phyloP scores from a whole-genome alignment of 1,284 basidiomycete species.

The Vanrija sp. region DNA sequence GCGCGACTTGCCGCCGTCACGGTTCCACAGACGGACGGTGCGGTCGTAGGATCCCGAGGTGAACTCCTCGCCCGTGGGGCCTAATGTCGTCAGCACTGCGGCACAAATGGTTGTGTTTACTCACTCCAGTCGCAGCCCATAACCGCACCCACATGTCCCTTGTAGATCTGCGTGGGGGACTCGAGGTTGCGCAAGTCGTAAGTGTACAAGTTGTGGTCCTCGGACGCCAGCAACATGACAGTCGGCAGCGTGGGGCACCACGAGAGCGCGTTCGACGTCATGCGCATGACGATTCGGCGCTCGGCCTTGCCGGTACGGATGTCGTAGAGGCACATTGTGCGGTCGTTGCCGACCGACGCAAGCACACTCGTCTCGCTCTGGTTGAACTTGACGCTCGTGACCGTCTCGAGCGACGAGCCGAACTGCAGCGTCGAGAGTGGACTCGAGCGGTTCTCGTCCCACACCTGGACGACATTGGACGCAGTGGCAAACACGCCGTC shows the following conservation, averaged over 20 bases:
- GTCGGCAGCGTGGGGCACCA: conserved; percentile 98
- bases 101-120: conserved; percentile 10
- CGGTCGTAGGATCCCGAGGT: conserved; percentile 96
- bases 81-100: conserved; percentile 31
- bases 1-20: conserved; percentile 73
- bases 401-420: conserved; percentile 76
- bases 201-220: conserved; percentile 98
- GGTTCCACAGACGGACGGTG: conserved; percentile 89
- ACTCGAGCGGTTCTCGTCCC: conserved; percentile 88
- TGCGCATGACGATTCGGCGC: conserved; percentile 83
- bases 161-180: conserved; percentile 88
- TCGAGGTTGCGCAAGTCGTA: conserved; percentile 88
- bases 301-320: conserved; percentile 93
- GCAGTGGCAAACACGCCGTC: conserved; percentile 90
- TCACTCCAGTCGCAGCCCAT: conserved; percentile 85
- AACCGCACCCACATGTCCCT: conserved; percentile 93
- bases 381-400: conserved; percentile 86
- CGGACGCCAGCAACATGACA: conserved; percentile 82
- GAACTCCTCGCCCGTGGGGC: conserved; percentile 90
- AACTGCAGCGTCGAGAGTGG: conserved; percentile 78
- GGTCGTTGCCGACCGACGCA: conserved; percentile 87
- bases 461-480: conserved; percentile 88
- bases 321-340: conserved; percentile 94
- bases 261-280: conserved; percentile 80
- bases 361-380: conserved; percentile 88